Percentiles rank a stretch among this genome's conserved stretches.
These are phyloP conservation scores for Moesziomyces sp. DNA, from an alignment of 1,284 basidiomycete species.

Conservation along the genomic window DNA sequence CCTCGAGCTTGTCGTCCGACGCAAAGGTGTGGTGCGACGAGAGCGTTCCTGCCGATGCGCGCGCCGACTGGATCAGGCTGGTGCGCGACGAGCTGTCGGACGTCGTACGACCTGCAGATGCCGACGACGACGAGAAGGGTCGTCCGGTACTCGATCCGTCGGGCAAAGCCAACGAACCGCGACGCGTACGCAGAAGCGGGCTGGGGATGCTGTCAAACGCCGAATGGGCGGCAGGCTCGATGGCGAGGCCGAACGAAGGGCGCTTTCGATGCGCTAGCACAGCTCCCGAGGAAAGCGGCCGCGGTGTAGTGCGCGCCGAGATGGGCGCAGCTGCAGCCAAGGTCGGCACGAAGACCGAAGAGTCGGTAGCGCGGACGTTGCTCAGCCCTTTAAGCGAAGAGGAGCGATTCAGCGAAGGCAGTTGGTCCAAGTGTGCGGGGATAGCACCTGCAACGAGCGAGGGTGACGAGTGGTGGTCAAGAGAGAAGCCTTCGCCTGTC, in stretches of 20 bases:
- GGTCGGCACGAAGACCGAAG: not conserved
- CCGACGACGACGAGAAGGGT: slow-evolving; percentile 25
- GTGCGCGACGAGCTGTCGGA: slow-evolving; percentile 21
- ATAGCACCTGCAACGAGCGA: no score
- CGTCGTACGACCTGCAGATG: slow-evolving; percentile 14
- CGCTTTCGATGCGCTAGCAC: slow-evolving; percentile 40
- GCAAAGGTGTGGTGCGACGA: slow-evolving; percentile 23
- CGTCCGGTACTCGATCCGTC: slow-evolving; percentile 7
- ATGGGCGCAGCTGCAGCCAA: not conserved
- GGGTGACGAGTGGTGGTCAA: slow-evolving; percentile 1
- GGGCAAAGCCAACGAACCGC: slow-evolving; percentile 18
- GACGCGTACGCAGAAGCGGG: slow-evolving; percentile 31
- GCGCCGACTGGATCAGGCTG: slow-evolving; percentile 14
- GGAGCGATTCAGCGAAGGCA: slow-evolving; percentile 8
- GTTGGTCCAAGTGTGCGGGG: no score
- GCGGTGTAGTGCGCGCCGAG: slow-evolving; percentile 4
- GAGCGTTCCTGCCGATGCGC: slow-evolving; percentile 30
- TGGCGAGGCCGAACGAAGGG: slow-evolving; percentile 43
- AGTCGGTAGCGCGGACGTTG: not conserved
- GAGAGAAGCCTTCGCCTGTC: slow-evolving; percentile 8
- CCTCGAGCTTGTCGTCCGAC: slow-evolving; percentile 22
- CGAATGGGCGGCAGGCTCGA: slow-evolving; percentile 44
- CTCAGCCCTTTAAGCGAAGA: slow-evolving; percentile 11
- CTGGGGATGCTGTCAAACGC: slow-evolving; percentile 51
- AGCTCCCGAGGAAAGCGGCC: slow-evolving; percentile 12